Evolutionary conservation across 2,329 filamentous ascomycete genomes (phyloP).

Genomic region (Pseudogymnoascus sp.): DNA sequence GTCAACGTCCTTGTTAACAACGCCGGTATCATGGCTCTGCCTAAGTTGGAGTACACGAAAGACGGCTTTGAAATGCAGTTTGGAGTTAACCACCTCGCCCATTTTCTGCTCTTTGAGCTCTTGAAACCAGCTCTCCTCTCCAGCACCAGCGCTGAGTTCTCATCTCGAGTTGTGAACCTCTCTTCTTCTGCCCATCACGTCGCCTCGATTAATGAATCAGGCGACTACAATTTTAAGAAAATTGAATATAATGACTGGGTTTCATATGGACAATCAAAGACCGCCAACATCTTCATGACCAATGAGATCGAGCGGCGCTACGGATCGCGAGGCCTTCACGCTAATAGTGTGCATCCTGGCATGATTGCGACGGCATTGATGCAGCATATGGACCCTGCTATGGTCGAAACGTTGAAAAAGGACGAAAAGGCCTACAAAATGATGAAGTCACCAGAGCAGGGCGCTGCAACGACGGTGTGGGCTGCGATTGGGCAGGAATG

Average conservation of each 20-base stretch:
- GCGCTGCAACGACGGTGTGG: conserved; percentile 39
- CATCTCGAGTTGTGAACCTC: conserved; percentile 43
- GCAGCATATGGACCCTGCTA: conserved; percentile 34
- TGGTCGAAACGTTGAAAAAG: conserved; percentile 38
- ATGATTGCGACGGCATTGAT: conserved; percentile 27
- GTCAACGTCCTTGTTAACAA: conserved; percentile 30
- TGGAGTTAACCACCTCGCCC: conserved; percentile 46
- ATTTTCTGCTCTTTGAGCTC: conserved; percentile 49
- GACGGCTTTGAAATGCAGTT: conserved; percentile 48
- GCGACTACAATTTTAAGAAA: conserved; percentile 20
- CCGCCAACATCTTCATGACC: conserved; percentile 42
- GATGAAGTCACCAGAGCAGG: conserved; percentile 27
- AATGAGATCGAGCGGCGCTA: conserved; percentile 43
- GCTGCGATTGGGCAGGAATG: conserved; percentile 29
- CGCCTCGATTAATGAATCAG: conserved; percentile 38
- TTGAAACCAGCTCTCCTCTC: conserved; percentile 40
- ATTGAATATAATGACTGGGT: conserved; percentile 35
- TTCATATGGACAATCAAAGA: conserved; percentile 41
- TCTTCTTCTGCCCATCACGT: conserved; percentile 39
- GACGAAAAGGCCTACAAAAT: conserved; percentile 22
- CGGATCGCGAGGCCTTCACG: conserved; percentile 36
- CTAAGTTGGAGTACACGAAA: conserved; percentile 31
- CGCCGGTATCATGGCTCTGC: conserved; percentile 23
- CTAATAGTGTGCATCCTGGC: conserved; percentile 40
- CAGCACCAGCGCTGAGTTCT: conserved; percentile 34